These are phyloP conservation scores for Aaosphaeria pasadenensis DNA, from an alignment of 2,329 filamentous ascomycete genomes.

Conservation along the genomic window DNA sequence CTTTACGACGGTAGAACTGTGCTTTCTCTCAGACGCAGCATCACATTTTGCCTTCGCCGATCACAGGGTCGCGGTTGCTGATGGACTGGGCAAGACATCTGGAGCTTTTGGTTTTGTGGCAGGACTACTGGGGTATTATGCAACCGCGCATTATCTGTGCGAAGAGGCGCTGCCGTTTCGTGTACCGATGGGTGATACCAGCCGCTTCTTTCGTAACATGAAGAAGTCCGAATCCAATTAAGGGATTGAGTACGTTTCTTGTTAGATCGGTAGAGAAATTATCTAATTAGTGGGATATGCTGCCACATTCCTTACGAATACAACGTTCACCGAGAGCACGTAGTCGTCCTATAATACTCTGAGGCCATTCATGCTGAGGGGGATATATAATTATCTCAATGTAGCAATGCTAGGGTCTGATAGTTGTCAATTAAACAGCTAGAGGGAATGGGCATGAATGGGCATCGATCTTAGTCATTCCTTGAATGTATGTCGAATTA, in stretches of 20 bases:
- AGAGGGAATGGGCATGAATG: too few species aligned
- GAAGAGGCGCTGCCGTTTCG: background rate
- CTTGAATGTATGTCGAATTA: too few species aligned
- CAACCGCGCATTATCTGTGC: background rate
- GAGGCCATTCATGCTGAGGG: too few species aligned
- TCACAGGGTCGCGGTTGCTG: background rate
- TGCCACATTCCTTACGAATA: too few species aligned
- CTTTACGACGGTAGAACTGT: background rate
- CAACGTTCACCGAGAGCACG: too few species aligned
- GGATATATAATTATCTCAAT: too few species aligned
- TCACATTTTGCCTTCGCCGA: background rate
- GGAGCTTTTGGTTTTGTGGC: slow-evolving; percentile 19
- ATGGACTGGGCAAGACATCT: background rate
- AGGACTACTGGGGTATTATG: background rate
- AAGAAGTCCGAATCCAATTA: slow-evolving; percentile 14
- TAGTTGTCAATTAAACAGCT: too few species aligned
- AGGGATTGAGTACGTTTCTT: background rate
- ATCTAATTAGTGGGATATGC: too few species aligned
- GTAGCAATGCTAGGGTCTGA: too few species aligned
- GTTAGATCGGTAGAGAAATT: too few species aligned
- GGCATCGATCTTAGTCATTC: too few species aligned
- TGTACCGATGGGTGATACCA: background rate
- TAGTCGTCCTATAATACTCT: too few species aligned
- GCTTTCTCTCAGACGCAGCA: background rate
- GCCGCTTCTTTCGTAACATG: background rate